These are phyloP conservation scores for Ganoderma multipileum DNA, from an alignment of 1,284 basidiomycete species.

Conservation along the genomic window DNA sequence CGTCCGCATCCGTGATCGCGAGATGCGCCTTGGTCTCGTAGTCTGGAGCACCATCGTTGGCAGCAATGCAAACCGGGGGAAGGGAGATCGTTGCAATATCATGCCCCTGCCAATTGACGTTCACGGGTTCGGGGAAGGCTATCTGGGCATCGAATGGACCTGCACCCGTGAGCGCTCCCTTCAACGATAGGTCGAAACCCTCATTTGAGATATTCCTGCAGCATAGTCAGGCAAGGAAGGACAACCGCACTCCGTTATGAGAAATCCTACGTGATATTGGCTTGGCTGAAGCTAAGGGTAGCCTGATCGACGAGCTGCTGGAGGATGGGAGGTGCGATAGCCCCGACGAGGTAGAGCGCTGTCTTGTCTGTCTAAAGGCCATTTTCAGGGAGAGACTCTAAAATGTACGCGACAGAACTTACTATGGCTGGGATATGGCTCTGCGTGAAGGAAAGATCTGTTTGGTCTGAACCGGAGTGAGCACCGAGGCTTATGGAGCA, in stretches of 20 bases:
- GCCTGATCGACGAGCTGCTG: constrained; percentile 72
- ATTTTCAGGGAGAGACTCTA: background rate
- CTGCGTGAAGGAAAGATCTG: constrained; percentile 70
- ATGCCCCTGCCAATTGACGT: constrained; percentile 70
- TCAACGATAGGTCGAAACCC: constrained; percentile 66
- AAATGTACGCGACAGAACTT: constrained; percentile 29
- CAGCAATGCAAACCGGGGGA: constrained; percentile 69
- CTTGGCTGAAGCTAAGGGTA: constrained; percentile 60
- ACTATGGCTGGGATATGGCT: constrained; percentile 64
- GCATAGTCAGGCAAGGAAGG: constrained; percentile 22
- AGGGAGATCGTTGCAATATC: constrained; percentile 72
- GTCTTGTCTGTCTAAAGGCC: constrained; percentile 62
- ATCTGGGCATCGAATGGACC: constrained; percentile 74
- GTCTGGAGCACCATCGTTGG: constrained; percentile 72
- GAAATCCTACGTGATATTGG: constrained; percentile 64
- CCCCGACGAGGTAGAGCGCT: constrained; percentile 73
- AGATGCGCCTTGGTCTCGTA: constrained; percentile 60
- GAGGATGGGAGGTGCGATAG: constrained; percentile 70
- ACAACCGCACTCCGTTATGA: background rate
- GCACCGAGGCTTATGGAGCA: background rate
- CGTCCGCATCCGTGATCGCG: constrained; percentile 56
- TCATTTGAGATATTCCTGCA: constrained; percentile 60
- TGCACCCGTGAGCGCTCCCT: constrained; percentile 63
- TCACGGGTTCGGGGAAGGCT: constrained; percentile 64
- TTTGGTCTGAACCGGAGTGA: constrained; percentile 48